Evolutionary conservation across 1,284 basidiomycete species (phyloP), one percentile per base, ranked within the genome.

Genomic region (Ganoderma leucocontextum): DNA sequence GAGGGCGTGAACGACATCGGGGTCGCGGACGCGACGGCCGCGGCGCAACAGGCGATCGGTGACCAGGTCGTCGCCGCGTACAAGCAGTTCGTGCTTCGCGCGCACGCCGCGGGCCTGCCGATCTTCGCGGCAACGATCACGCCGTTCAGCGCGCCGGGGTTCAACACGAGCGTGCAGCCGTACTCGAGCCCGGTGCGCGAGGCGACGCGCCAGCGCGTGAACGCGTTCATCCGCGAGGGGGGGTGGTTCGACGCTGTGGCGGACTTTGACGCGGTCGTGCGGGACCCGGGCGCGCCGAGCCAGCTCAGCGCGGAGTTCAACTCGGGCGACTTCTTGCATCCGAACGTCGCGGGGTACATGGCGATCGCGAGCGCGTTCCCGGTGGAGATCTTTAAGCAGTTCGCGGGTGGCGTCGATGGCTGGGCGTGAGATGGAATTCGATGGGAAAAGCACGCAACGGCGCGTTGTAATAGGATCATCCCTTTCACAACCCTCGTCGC

Each of bases 1-100:
- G 85, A 86, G 72, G 86, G 86, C 63, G 83, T 86, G 52, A 87
- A 86, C 79, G 85, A 86, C 78, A 85, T 86, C 64, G 85, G 85
- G 6, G 78, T 77, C 3, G 82, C 82, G 1, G 73, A 70, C 9
- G 73, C 83, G 36, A 79, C 78, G n/a, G 63, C 73, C 1, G 77
- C 73, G 19, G 78, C 78, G 13, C 84, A 85, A 75, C 66, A 77
- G 52, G 77, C 70, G 29, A 77, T 85, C 49, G 81, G 79, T n/a
- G 78, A 82, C 75, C 75, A 75, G 13, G 71, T 86, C 69, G 83
- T 86, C 73, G 75, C 75, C 44, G 84, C 84, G 6, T 84, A 77
- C 76, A 77, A 82, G 70, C 85, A 86, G 75, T 84, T 86, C 64
- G 76, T 80, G 68, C 75, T 79, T 4, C 81, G 83, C 25, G 76